phyloP scores from a whole-genome alignment of 1,139 yeast genomes.

The Pichia norvegensis region DNA sequence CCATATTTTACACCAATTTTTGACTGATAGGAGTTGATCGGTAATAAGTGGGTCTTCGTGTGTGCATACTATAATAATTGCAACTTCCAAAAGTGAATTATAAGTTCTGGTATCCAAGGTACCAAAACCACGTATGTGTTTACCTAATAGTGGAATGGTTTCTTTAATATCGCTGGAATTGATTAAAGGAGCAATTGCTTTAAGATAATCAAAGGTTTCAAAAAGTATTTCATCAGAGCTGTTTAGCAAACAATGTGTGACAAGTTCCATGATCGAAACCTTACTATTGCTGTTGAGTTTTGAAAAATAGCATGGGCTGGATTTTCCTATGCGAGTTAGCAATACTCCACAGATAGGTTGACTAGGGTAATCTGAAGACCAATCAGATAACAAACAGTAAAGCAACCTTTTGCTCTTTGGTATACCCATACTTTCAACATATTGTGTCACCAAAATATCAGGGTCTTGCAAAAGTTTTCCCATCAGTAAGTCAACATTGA shows the following conservation, averaged over 20 bases:
- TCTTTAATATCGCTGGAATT: background rate
- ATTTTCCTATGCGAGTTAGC: no score
- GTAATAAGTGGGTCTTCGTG: background rate
- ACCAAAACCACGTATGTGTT: background rate
- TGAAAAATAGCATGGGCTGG: background rate
- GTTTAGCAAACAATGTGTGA: background rate
- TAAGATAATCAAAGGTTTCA: background rate
- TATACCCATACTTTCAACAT: background rate
- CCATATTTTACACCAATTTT: conserved; percentile 3
- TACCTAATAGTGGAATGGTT: background rate
- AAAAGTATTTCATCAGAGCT: background rate
- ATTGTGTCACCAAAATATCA: background rate
- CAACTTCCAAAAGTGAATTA: background rate
- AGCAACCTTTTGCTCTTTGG: conserved; percentile 1
- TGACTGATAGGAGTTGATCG: background rate
- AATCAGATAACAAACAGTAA: background rate
- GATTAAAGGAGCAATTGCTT: no score
- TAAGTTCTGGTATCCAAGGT: background rate
- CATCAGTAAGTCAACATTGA: no score
- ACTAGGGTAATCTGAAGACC: background rate
- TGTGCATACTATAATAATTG: background rate
- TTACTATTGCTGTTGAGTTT: no score
- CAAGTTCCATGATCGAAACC: background rate
- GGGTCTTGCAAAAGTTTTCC: background rate
- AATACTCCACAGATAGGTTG: background rate